A percentile compares a stretch with the other conserved stretches of the same genome.
Evolutionary conservation across 371 early-diverging fungal genomes (phyloP).

Genomic region (Mortierella sp.): DNA sequence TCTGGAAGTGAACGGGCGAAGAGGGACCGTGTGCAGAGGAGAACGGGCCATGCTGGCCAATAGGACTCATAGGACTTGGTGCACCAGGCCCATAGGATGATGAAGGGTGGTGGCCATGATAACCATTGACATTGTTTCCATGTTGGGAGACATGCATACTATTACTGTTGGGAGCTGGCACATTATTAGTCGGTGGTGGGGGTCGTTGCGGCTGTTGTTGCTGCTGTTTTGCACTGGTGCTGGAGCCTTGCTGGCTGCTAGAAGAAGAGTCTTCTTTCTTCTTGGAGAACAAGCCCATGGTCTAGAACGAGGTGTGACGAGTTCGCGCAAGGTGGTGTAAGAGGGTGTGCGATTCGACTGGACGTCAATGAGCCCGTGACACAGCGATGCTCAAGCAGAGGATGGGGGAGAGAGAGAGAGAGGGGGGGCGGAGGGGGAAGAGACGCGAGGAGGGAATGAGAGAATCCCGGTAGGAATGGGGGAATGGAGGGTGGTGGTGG

Average conservation of each 20-base stretch:
- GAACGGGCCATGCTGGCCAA: conserved; percentile 7
- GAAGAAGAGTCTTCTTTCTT: conserved; percentile 37
- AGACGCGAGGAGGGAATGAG: background rate
- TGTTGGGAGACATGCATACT: conserved; percentile 14
- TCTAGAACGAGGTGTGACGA: background rate
- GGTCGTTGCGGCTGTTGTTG: too few species aligned
- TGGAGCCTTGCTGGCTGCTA: conserved; percentile 3
- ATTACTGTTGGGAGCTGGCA: conserved; percentile 15
- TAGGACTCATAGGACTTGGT: conserved; percentile 30
- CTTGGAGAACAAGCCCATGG: conserved; percentile 27
- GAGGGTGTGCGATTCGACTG: background rate
- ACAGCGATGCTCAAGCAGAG: background rate
- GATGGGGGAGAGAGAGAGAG: background rate
- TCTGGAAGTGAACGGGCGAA: conserved; percentile 20
- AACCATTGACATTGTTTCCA: background rate
- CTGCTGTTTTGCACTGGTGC: conserved; percentile 11
- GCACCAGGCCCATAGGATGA: conserved; percentile 6
- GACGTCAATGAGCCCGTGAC: conserved; percentile 1
- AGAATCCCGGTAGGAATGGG: conserved; percentile 4
- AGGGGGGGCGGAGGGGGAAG: background rate
- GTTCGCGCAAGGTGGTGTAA: background rate
- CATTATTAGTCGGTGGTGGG: conserved; percentile 39
- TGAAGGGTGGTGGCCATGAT: conserved; percentile 3
- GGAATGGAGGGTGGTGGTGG: background rate
- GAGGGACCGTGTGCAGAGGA: conserved; percentile 11